phyloP scores from a whole-genome alignment of 108 stramenopile species.

The Fistulifera solaris region DNA sequence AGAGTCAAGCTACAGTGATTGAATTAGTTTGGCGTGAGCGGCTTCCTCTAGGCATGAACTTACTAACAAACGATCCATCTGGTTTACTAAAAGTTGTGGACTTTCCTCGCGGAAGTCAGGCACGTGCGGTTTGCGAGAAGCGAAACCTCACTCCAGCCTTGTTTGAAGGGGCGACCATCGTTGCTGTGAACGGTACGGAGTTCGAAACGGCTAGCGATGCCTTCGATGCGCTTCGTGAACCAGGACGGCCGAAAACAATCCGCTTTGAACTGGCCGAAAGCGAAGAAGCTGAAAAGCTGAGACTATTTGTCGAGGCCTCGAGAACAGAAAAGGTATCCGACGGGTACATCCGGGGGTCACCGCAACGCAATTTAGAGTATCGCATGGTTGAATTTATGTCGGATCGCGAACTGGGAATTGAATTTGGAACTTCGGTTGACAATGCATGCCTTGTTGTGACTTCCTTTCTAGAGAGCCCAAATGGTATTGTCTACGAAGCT shows the following conservation, averaged over 20 bases:
- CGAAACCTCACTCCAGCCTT: slow-evolving; percentile 67
- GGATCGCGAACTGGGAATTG: slow-evolving; percentile 58
- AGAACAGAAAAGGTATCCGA: too few relatives aligned
- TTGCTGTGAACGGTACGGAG: slow-evolving; percentile 74
- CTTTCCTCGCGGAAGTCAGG: slow-evolving; percentile 83
- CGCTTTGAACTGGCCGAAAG: slow-evolving; percentile 58
- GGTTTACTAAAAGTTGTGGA: slow-evolving; percentile 84
- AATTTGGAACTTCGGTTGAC: slow-evolving; percentile 52
- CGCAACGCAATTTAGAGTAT: slow-evolving; percentile 19
- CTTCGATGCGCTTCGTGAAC: slow-evolving; percentile 75
- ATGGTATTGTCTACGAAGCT: slow-evolving; percentile 44
- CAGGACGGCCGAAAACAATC: slow-evolving; percentile 78
- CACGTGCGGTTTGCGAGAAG: slow-evolving; percentile 65
- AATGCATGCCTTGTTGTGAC: slow-evolving; percentile 47
- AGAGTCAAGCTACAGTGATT: slow-evolving; percentile 29
- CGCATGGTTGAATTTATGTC: slow-evolving; percentile 39
- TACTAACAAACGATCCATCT: slow-evolving; percentile 74
- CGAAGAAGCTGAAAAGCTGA: slow-evolving; percentile 56
- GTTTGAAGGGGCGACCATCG: slow-evolving; percentile 78
- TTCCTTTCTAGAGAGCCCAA: slow-evolving; percentile 39
- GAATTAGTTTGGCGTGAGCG: slow-evolving; percentile 83
- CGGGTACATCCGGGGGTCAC: too few relatives aligned
- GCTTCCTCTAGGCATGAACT: slow-evolving; percentile 80
- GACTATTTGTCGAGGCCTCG: slow-evolving; percentile 32
- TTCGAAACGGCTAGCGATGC: slow-evolving; percentile 50